phyloP scores from a whole-genome alignment of 2,329 filamentous ascomycete species.

The Fusarium proliferatum region DNA sequence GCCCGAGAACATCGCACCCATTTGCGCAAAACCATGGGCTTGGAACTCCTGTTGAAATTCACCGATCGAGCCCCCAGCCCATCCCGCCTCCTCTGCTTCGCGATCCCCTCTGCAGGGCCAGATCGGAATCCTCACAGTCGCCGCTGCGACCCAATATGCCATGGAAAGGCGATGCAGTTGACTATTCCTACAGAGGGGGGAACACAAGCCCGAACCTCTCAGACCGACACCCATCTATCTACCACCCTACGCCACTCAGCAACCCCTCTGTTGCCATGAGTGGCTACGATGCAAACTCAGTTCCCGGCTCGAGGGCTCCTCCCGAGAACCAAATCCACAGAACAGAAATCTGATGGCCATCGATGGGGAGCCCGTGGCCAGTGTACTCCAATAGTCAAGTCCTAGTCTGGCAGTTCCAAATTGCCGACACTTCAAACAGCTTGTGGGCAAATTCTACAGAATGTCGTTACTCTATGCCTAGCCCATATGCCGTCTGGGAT shows the following conservation, averaged over 20 bases:
- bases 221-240: slow-evolving; percentile 61
- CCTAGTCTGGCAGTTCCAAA: background rate
- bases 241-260: slow-evolving; percentile 61
- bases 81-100: slow-evolving; percentile 69
- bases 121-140: slow-evolving; percentile 69
- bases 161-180: slow-evolving; percentile 70
- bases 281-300: slow-evolving; percentile 11
- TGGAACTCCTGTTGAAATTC: slow-evolving; percentile 58
- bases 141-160: slow-evolving; percentile 70
- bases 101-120: slow-evolving; percentile 66
- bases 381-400: background rate
- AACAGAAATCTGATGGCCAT: slow-evolving; percentile 2
- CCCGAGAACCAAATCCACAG: slow-evolving; percentile 8
- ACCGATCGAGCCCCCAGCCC: slow-evolving; percentile 60
- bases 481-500: background rate
- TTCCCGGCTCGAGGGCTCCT: slow-evolving; percentile 10
- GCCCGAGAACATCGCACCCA: slow-evolving; percentile 62
- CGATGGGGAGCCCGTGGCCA: background rate
- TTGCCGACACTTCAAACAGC: background rate
- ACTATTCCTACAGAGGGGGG: slow-evolving; percentile 64
- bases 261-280: slow-evolving; percentile 14
- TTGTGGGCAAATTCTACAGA: background rate
- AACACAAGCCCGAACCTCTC: slow-evolving; percentile 59
- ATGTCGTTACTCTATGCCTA: background rate
- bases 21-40: slow-evolving; percentile 63